Evolutionary conservation across 108 stramenopile genomes (phyloP), one percentile per base, ranked within the genome.

Genomic region (Cylindrotheca closterium): DNA sequence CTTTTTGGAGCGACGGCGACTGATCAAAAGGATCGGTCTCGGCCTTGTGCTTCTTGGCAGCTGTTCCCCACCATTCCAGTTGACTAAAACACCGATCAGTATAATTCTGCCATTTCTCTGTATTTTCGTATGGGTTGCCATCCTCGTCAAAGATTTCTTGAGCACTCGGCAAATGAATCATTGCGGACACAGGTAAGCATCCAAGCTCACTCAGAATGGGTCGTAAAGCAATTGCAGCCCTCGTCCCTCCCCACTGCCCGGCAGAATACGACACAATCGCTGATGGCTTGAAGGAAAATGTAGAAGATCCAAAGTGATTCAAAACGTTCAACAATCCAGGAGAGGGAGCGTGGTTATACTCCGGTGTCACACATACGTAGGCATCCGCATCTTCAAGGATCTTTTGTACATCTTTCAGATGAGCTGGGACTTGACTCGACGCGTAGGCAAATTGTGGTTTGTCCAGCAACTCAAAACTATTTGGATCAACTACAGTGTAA

Each of bases 261-360:
- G 82, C 83, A 8, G 87, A 88, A 60, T 93, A 93, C 23, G 79
- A 66, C 10, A 85, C 85, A 62, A 93, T 90, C 1, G 77, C 83
- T 59, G 70, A 73, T 10, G 89, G 87, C 57, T 88, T 88, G 74
- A 75, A 87, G 2, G 79, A 75, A 74, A 89, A 90, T 2, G 54
- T 63, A 7, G 76, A 77, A 0, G 77, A 78, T 1, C 89, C 89
- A 78, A 93, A 90, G 58, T 93, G 88, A 56, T 85, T 84, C 69
- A 93, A 58, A 21, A 90, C 34, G 65, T 81, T 81, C 49, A 82
- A 28, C 55, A 93, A 75, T 18, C 75, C 88, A 10, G 92, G 92
- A 21, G 85, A 80, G 24, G 82, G 80, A 0, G 81, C 71, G 66
- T 93, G 92, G 55, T 93, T 93, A 73, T 90, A 93, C 63, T 93